Conservation (phyloP, 257 asterid genomes). For the Solanum virginianum region DNA sequence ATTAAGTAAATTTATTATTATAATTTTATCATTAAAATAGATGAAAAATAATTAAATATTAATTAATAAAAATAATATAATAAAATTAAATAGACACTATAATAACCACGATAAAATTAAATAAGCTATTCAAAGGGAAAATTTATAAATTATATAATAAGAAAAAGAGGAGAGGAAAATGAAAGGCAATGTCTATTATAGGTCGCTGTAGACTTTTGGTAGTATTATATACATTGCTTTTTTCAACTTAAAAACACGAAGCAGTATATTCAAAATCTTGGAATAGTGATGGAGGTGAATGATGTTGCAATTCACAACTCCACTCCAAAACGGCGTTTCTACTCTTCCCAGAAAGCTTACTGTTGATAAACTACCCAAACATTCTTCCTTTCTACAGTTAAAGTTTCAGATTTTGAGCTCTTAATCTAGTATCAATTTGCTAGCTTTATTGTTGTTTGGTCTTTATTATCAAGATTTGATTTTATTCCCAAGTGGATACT, state of each 20-base stretch:
- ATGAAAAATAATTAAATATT: too few species aligned
- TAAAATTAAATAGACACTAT: too few species aligned
- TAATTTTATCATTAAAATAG: too few species aligned
- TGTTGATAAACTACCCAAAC: slow-evolving; percentile 15
- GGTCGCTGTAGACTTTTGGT: neutral
- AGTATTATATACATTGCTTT: neutral
- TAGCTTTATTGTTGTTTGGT: neutral
- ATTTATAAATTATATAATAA: too few species aligned
- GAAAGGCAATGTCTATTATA: neutral
- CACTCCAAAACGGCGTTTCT: slow-evolving; percentile 41
- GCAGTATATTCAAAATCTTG: neutral
- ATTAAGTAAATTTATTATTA: too few species aligned
- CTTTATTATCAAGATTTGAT: neutral
- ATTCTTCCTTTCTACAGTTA: neutral
- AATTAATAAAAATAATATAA: too few species aligned
- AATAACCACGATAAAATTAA: too few species aligned
- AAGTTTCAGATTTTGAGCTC: neutral
- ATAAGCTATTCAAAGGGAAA: too few species aligned
- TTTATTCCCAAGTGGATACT: neutral
- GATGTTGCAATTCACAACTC: slow-evolving; percentile 16
- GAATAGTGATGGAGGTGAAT: slow-evolving; percentile 33
- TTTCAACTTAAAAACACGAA: neutral
- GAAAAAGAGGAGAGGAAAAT: neutral
- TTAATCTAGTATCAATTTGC: neutral
- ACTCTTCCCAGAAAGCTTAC: slow-evolving; percentile 59